Evolutionary conservation across 345 rosid species (phyloP).

Genomic region (Kandelia obovata): DNA sequence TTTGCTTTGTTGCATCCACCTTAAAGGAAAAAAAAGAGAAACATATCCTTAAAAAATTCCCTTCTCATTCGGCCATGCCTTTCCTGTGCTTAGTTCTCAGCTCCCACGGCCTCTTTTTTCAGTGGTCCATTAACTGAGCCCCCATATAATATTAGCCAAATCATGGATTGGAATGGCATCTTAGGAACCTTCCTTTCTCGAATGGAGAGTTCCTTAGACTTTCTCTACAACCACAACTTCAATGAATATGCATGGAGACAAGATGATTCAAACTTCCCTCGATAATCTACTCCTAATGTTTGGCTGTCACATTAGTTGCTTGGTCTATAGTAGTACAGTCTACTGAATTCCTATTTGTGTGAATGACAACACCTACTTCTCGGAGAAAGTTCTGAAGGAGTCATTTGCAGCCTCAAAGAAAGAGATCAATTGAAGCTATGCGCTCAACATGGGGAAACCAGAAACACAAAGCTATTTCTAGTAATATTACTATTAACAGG

Average conservation of each 20-base stretch:
- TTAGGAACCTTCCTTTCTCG: conserved; percentile 39
- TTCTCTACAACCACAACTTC: conserved; percentile 51
- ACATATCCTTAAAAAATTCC: background rate
- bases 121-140: conserved; percentile 24
- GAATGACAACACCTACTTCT: no score
- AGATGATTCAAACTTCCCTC: background rate
- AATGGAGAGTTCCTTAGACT: conserved; percentile 53
- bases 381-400: no score
- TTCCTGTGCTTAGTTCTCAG: background rate
- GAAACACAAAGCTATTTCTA: no score
- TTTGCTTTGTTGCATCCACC: conserved; percentile 37
- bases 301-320: no score
- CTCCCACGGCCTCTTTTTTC: background rate
- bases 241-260: conserved; percentile 14
- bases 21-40: conserved; percentile 13
- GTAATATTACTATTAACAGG: no score
- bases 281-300: background rate
- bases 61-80: conserved; percentile 26
- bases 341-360: no score
- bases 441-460: no score
- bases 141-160: conserved; percentile 19
- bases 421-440: no score
- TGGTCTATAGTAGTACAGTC: no score
- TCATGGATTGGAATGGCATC: conserved; percentile 57
- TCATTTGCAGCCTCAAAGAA: no score